These are phyloP conservation scores for Leccinum arenicola DNA, from an alignment of 768 basidiomycete genomes.

Conservation along the genomic window DNA sequence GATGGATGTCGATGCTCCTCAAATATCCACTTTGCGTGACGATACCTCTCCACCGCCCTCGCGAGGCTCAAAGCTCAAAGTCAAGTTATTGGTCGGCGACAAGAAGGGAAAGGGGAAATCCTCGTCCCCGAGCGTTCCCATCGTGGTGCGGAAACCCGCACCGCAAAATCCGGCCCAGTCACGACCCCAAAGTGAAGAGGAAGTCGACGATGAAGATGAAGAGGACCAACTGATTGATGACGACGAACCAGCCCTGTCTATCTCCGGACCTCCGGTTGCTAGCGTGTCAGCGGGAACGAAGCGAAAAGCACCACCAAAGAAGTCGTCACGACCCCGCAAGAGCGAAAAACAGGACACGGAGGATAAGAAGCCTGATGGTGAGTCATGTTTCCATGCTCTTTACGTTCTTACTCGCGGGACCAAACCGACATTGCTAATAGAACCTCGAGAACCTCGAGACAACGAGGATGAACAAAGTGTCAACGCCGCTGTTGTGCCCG, in stretches of 20 bases:
- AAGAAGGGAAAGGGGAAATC: constrained; percentile 37
- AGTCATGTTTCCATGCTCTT: constrained; percentile 29
- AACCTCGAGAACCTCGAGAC: constrained; percentile 30
- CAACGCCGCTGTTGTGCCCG: constrained; percentile 18
- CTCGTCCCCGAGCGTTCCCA: constrained; percentile 29
- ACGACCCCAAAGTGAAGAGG: constrained; percentile 39
- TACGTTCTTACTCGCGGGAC: constrained; percentile 14
- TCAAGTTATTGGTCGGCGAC: constrained; percentile 52
- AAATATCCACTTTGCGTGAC: constrained; percentile 74
- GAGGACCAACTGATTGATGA: constrained; percentile 84
- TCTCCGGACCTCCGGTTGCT: constrained; percentile 25
- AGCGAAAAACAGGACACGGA: constrained; percentile 44
- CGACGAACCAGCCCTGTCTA: constrained; percentile 35
- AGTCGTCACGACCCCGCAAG: constrained; percentile 53
- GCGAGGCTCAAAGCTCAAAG: constrained; percentile 40
- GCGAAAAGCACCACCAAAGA: constrained; percentile 46
- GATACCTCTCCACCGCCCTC: constrained; percentile 68
- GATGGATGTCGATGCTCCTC: constrained; percentile 86
- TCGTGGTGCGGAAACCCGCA: constrained; percentile 19
- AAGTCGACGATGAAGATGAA: constrained; percentile 63
- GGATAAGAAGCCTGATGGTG: constrained; percentile 48
- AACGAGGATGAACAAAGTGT: constrained; percentile 19
- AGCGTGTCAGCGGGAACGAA: constrained; percentile 41
- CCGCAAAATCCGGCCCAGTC: constrained; percentile 19
- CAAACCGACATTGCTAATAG: constrained; percentile 17